Conservation (phyloP, 2,329 filamentous ascomycete genomes). For the Rhytidhysteron rufulum region DNA sequence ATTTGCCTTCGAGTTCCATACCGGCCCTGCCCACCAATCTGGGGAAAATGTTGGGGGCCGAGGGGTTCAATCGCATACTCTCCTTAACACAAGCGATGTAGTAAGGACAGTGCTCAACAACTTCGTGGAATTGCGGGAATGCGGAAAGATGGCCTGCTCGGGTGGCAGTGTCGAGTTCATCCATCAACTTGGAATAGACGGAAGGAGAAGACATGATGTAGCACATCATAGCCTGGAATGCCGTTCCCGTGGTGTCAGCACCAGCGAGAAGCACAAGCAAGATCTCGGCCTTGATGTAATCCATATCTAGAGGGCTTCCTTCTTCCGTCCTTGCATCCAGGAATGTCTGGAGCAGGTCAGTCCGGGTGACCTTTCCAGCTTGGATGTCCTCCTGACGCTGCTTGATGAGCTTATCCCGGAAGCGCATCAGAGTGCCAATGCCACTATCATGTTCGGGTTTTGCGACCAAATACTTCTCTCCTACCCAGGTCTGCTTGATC, state of each 20-base stretch:
- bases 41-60: constrained; percentile 50
- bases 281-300: constrained; percentile 53
- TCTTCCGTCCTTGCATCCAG: constrained; percentile 34
- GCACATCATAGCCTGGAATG: constrained; percentile 47
- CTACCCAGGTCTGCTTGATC: constrained; percentile 51
- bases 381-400: constrained; percentile 48
- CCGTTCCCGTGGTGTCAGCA: constrained; percentile 51
- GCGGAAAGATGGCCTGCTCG: constrained; percentile 21
- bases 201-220: constrained; percentile 38
- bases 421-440: constrained; percentile 55
- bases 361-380: constrained; percentile 42
- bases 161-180: constrained; percentile 42
- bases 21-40: constrained; percentile 37
- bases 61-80: constrained; percentile 49
- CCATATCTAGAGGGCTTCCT: constrained; percentile 45
- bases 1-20: constrained; percentile 33
- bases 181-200: constrained; percentile 46
- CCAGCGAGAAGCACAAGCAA: constrained; percentile 51
- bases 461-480: constrained; percentile 51
- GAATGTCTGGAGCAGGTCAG: constrained; percentile 54
- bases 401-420: constrained; percentile 52
- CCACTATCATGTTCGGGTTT: constrained; percentile 52
- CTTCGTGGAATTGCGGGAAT: constrained; percentile 24
- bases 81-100: constrained; percentile 51
- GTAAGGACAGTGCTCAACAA: constrained; percentile 38